Evolutionary conservation across 306 rosid species (phyloP), one percentile per base, ranked within the genome.

Genomic region (Vigna mungo): DNA sequence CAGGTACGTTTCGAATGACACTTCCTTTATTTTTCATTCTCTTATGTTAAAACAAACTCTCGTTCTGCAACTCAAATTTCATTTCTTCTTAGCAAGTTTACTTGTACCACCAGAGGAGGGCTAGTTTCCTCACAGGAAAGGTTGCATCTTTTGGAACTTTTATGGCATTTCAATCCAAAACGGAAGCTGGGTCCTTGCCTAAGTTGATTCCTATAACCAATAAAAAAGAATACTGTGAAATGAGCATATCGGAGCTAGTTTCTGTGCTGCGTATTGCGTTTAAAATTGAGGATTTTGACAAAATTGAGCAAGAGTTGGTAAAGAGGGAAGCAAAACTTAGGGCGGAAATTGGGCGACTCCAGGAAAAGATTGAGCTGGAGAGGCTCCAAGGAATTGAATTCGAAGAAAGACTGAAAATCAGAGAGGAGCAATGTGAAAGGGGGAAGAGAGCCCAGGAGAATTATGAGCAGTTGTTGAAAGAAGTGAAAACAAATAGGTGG

Each of bases 161-260:
- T 4, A 79, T 79, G 83, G 59, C 60, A 3, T n/a, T 14, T 0
- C 30, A 18, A 53, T 60, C 66, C 12, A 47, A 72, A 63, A 25
- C 34, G 7, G 66, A 77, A 56, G 44, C 52, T 36, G 85, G 55
- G 55, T 71, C 47, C 1, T 47, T 17, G 0, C 30, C 49, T 14
- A 0, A 6, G 1, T 37, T 34, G 9, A 9, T 25, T 52, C n/a
- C 72, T 1, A 32, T 14, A 18, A 3, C 8, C 43, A 9, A 6
- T 0, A 32, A 3, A 30, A 18, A 18, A 30, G 15, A 18, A 58
- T 44, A 58, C 1, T 3, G 15, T 7, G 11, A 32, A 17, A 71
- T 58, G 68, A 74, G 27, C 43, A 61, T 83, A 73, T 9, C 68
- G 0, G 63, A 74, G 13, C 79, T 83, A 4, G 62, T 83, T 16